These are phyloP conservation scores for Litsea cubeba DNA, from an alignment of 164 flowering plant genomes.

Conservation along the genomic window DNA sequence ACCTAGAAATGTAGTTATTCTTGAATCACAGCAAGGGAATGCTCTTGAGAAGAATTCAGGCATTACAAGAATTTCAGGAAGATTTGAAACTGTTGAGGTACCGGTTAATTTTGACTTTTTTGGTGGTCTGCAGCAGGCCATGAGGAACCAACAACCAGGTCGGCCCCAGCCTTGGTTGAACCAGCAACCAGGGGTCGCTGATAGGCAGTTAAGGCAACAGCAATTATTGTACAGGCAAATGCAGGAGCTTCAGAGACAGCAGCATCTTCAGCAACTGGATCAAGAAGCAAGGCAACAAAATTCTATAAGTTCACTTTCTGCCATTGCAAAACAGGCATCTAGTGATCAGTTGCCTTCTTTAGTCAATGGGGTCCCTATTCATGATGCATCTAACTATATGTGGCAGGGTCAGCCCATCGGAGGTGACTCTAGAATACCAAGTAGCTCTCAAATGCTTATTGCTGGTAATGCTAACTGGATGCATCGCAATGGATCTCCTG, in stretches of 20 bases:
- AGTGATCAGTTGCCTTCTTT: constrained; percentile 38
- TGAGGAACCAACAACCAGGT: constrained; percentile 33
- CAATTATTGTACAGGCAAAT: constrained; percentile 55
- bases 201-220: constrained; percentile 56
- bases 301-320: constrained; percentile 32
- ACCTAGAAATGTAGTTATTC: constrained; percentile 31
- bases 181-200: constrained; percentile 46
- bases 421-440: constrained; percentile 20
- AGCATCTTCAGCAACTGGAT: constrained; percentile 51
- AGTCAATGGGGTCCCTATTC: constrained; percentile 40
- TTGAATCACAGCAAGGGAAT: constrained; percentile 41
- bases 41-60: constrained; percentile 10
- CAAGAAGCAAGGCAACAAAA: constrained; percentile 43
- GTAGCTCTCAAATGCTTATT: constrained; percentile 38
- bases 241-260: constrained; percentile 66
- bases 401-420: constrained; percentile 21
- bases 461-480: constrained; percentile 34
- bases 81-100: constrained; percentile 26
- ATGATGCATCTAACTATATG: constrained; percentile 29
- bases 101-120: constrained; percentile 26
- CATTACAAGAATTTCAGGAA: constrained; percentile 8
- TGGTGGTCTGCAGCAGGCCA: constrained; percentile 26
- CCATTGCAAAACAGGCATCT: constrained; percentile 32
- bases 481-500: constrained; percentile 37
- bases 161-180: constrained; percentile 35